phyloP scores from a whole-genome alignment of 23 red algal genomes.

The Cyanidiococcus yangmingshanensis region DNA sequence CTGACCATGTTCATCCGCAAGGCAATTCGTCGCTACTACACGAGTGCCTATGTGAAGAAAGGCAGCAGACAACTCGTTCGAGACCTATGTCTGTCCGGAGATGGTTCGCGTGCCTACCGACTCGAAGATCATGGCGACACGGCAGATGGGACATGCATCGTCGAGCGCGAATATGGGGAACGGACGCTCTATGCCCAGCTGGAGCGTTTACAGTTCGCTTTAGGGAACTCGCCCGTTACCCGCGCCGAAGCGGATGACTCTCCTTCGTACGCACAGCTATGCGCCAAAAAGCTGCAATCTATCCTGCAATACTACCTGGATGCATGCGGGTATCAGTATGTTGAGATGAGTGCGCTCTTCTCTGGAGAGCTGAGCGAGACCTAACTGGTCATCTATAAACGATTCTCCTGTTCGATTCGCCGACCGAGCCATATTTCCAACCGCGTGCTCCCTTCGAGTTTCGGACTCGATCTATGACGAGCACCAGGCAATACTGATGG shows the following conservation, averaged over 20 bases:
- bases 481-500: too few species aligned
- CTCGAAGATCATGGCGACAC: not conserved
- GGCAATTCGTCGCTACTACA: conserved; percentile 5
- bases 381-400: too few species aligned
- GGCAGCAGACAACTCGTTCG: not conserved
- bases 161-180: conserved; percentile 6
- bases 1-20: not conserved
- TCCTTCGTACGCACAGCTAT: not conserved
- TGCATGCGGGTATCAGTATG: not conserved
- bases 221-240: not conserved
- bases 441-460: too few species aligned
- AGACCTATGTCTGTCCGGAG: not conserved
- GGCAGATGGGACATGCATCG: not conserved
- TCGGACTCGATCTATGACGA: too few species aligned
- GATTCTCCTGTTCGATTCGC: too few species aligned
- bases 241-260: not conserved
- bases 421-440: too few species aligned
- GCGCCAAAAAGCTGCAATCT: not conserved
- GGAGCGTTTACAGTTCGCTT: not conserved
- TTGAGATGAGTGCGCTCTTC: not conserved
- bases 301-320: not conserved
- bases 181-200: conserved; percentile 15
- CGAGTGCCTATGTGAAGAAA: not conserved
- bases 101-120: not conserved
- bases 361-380: too few species aligned